These are phyloP conservation scores for Trametopsis cervina DNA, from an alignment of 768 basidiomycete species.

Conservation along the genomic window DNA sequence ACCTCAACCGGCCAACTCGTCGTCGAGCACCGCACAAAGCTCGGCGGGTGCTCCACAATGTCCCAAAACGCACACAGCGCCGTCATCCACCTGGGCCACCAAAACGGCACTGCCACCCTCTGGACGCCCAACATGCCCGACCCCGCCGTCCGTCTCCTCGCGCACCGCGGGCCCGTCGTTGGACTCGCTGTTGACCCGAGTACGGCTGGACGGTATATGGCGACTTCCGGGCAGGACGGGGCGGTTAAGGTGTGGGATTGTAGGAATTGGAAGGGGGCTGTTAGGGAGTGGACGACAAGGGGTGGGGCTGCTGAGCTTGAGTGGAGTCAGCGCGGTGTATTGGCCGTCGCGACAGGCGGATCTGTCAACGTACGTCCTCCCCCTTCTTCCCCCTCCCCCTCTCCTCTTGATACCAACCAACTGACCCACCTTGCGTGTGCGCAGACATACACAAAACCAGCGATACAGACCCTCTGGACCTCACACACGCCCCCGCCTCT, in stretches of 20 bases:
- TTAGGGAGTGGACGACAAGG: slow-evolving; percentile 72
- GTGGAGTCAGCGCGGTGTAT: slow-evolving; percentile 81
- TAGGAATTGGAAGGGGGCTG: slow-evolving; percentile 87
- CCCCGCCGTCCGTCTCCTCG: slow-evolving; percentile 85
- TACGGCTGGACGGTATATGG: slow-evolving; percentile 83
- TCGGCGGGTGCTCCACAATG: slow-evolving; percentile 81
- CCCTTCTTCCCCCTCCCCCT: background rate
- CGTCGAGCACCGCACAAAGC: slow-evolving; percentile 82
- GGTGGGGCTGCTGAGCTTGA: slow-evolving; percentile 64
- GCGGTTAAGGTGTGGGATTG: slow-evolving; percentile 96
- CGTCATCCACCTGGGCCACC: slow-evolving; percentile 90
- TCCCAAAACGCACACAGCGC: slow-evolving; percentile 90
- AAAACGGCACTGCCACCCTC: slow-evolving; percentile 91
- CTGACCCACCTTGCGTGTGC: background rate
- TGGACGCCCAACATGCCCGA: slow-evolving; percentile 95
- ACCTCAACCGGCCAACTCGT: slow-evolving; percentile 88
- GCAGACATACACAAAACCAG: slow-evolving; percentile 51
- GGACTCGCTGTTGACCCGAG: slow-evolving; percentile 81
- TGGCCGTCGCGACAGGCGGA: slow-evolving; percentile 79
- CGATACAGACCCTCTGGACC: slow-evolving; percentile 50
- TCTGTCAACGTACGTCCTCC: slow-evolving; percentile 76
- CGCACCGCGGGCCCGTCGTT: slow-evolving; percentile 83
- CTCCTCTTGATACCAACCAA: slow-evolving; percentile 1
- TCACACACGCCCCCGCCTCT: slow-evolving; percentile 59
- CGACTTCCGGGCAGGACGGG: slow-evolving; percentile 83